phyloP scores from a whole-genome alignment of 1,284 basidiomycete species.

The Melampsora americana region DNA sequence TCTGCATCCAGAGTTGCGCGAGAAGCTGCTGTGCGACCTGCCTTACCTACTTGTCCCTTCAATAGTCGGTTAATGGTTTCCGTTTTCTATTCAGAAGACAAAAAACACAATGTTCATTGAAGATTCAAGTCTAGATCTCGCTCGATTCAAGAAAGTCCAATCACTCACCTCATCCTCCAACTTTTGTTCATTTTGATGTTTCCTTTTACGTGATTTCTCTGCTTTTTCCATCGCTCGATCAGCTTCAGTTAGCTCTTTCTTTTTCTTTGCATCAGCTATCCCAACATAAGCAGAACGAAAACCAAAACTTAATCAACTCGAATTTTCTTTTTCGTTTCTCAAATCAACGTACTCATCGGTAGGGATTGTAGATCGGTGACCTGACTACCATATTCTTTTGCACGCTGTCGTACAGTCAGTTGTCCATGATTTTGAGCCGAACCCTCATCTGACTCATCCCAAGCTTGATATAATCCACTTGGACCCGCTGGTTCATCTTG shows the following conservation, averaged over 20 bases:
- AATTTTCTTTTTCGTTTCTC: background rate
- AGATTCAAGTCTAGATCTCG: background rate
- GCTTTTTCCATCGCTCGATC: constrained; percentile 44
- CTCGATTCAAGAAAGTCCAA: background rate
- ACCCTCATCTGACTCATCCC: constrained; percentile 27
- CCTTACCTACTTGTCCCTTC: constrained; percentile 44
- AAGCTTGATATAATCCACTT: constrained; percentile 26
- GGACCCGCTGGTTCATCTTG: constrained; percentile 2
- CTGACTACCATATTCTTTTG: constrained; percentile 41
- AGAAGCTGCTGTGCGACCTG: constrained; percentile 4
- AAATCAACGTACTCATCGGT: constrained; percentile 34
- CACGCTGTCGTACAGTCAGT: constrained; percentile 41
- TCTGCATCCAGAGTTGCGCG: background rate
- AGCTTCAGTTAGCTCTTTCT: constrained; percentile 44
- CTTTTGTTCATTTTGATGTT: constrained; percentile 44
- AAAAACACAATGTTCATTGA: background rate
- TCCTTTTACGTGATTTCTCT: constrained; percentile 41
- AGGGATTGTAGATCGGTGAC: constrained; percentile 43
- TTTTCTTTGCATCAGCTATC: constrained; percentile 40
- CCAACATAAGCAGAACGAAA: background rate
- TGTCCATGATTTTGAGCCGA: constrained; percentile 11
- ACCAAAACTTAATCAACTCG: background rate
- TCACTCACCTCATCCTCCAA: constrained; percentile 39
- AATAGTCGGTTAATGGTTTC: constrained; percentile 42
- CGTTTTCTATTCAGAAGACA: constrained; percentile 32